phyloP scores from a whole-genome alignment of 306 rosid genomes.

The Vigna reflexopilosa region DNA sequence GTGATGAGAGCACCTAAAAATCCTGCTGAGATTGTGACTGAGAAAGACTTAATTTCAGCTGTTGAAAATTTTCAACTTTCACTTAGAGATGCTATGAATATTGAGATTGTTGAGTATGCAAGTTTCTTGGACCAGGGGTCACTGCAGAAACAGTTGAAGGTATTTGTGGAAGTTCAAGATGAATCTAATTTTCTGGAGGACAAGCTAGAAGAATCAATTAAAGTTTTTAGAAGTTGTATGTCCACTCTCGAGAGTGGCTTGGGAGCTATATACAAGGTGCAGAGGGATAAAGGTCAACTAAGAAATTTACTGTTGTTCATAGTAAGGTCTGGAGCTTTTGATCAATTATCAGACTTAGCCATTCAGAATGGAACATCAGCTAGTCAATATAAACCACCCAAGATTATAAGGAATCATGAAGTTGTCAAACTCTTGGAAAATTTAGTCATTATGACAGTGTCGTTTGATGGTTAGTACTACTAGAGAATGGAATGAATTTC shows the following conservation, averaged over 20 bases:
- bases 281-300: conserved; percentile 55
- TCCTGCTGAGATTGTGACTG: conserved; percentile 58
- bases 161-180: conserved; percentile 59
- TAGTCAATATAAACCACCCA: conserved; percentile 73
- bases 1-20: conserved; percentile 71
- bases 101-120: conserved; percentile 61
- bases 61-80: conserved; percentile 53
- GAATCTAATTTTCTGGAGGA: conserved; percentile 44
- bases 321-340: conserved; percentile 60
- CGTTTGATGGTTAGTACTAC: conserved; percentile 39
- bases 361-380: conserved; percentile 66
- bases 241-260: conserved; percentile 58
- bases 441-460: conserved; percentile 38
- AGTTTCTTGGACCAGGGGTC: conserved; percentile 57
- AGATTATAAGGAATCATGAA: conserved; percentile 62
- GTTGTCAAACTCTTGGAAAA: conserved; percentile 52
- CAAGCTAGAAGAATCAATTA: conserved; percentile 45
- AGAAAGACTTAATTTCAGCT: conserved; percentile 61
- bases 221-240: conserved; percentile 47
- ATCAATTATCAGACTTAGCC: conserved; percentile 52
- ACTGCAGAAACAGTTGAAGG: conserved; percentile 54
- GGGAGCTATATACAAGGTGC: conserved; percentile 65
- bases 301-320: conserved; percentile 51
- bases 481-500: conserved; percentile 11
- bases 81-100: conserved; percentile 44